Percentiles rank a stretch among this genome's conserved stretches.
phyloP scores from a whole-genome alignment of 1,284 basidiomycete species.

The Apiotrichum gracile region DNA sequence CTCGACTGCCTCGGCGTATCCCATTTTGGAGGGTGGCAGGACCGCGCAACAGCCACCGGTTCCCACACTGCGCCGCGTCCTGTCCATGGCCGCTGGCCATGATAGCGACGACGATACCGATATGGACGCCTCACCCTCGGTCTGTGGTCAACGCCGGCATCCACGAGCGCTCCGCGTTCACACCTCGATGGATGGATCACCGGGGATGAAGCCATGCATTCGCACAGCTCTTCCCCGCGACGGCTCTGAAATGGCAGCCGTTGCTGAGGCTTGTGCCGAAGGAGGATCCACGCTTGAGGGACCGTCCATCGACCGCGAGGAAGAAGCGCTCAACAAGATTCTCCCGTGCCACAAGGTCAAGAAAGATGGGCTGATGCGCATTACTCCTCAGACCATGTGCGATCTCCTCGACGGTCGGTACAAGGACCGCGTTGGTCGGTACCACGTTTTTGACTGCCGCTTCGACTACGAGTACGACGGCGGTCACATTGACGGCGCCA shows the following conservation, averaged over 20 bases:
- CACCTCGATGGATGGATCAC: slow-evolving; percentile 34
- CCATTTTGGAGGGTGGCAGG: slow-evolving; percentile 32
- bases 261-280: slow-evolving; percentile 7
- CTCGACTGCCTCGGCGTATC: slow-evolving; percentile 29
- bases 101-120: slow-evolving; percentile 38
- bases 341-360: slow-evolving; percentile 88
- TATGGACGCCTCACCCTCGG: slow-evolving; percentile 34
- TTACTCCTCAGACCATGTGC: slow-evolving; percentile 72
- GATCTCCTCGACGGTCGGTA: slow-evolving; percentile 68
- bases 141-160: slow-evolving; percentile 24
- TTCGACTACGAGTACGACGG: slow-evolving; percentile 96
- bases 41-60: not conserved
- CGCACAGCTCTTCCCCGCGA: not conserved
- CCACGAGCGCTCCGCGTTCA: slow-evolving; percentile 16
- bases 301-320: slow-evolving; percentile 70
- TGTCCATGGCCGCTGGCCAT: slow-evolving; percentile 43
- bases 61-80: slow-evolving; percentile 41
- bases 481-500: slow-evolving; percentile 84
- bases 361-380: slow-evolving; percentile 92
- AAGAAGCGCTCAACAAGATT: slow-evolving; percentile 85
- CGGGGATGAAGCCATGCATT: slow-evolving; percentile 23
- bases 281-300: slow-evolving; percentile 52
- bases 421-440: slow-evolving; percentile 59
- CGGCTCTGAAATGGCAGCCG: not conserved
- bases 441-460: slow-evolving; percentile 86